Evolutionary conservation across 306 rosid species (phyloP), one percentile per base, ranked within the genome.

Genomic region (Sicyos edulis): DNA sequence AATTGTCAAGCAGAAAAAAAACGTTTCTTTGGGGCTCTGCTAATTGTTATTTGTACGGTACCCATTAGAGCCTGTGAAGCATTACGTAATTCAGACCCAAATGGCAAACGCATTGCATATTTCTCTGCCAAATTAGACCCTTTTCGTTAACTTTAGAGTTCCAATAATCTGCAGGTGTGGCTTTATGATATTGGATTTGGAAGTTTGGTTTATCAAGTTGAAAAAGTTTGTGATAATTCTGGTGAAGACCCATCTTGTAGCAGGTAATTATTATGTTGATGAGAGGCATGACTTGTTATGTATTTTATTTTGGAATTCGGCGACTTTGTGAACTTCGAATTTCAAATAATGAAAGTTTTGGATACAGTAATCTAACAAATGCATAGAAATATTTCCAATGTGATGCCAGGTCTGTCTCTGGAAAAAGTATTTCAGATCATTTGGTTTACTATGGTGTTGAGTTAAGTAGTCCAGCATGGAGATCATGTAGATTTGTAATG

Each of bases 161-260:
- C 13, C 65, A 68, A 73, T 80, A 51, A 64, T 74, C 58, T 79
- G 75, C 82, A 95, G 97, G 99, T 95, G 67, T 95, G 99, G 99
- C 95, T 95, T 79, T 78, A 91, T 74, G 82, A 87, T 62, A 44
- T 87, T 55, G 96, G 88, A 76, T 66, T 95, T 20, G 91, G 83
- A 80, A 87, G 90, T 87, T 92, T 95, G 40, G 79, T 83, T 50
- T 91, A 89, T 73, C 34, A 62, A 16, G 85, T 85, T 37, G 99
- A 91, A 82, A 83, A 87, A 78, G 73, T 95, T 71, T 95, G 99
- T 56, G 99, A 95, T 81, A 82, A 20, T 34, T 81, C 97, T 17
- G 99, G 99, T 7, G 99, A 95, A 86, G 99, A 95, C 81, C 95
- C 96, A 74, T 32, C 81, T 37, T 95, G 99, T 81, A 91, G 99